These are phyloP conservation scores for Nakataea oryzae DNA, from an alignment of 2,329 filamentous ascomycete species.

Conservation along the genomic window DNA sequence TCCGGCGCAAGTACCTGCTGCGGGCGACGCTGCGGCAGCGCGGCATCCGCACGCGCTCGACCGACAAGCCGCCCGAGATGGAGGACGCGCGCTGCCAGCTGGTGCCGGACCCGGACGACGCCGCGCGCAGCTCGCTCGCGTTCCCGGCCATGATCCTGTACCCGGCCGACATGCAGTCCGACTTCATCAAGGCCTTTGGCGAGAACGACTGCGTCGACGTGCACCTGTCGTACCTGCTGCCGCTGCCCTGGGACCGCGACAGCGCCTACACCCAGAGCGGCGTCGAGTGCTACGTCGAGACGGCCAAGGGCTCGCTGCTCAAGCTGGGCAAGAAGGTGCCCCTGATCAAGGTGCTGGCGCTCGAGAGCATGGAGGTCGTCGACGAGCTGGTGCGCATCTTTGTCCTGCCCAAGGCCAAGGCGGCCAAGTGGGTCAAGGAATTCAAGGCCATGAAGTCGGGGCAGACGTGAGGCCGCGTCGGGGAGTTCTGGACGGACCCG, in stretches of 20 bases:
- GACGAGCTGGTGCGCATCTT: constrained; percentile 78
- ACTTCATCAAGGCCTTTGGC: constrained; percentile 81
- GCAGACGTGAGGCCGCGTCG: constrained; percentile 23
- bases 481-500: not conserved
- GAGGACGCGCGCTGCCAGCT: constrained; percentile 70
- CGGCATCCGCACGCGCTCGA: constrained; percentile 57
- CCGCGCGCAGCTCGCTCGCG: constrained; percentile 47
- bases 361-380: constrained; percentile 72
- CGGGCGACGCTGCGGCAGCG: constrained; percentile 56
- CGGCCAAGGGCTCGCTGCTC: constrained; percentile 63
- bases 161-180: constrained; percentile 68
- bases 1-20: constrained; percentile 50
- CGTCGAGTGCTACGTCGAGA: constrained; percentile 90
- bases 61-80: constrained; percentile 69
- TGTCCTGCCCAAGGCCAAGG: constrained; percentile 62
- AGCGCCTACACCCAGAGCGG: constrained; percentile 52
- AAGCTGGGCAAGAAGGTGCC: constrained; percentile 82
- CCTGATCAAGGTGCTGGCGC: constrained; percentile 60
- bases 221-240: constrained; percentile 78
- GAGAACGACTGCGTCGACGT: constrained; percentile 67
- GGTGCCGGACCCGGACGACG: constrained; percentile 59
- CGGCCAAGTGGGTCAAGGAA: constrained; percentile 63
- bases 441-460: constrained; percentile 49
- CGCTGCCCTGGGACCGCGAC: constrained; percentile 78
- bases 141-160: constrained; percentile 83